Base-by-base conservation (phyloP, 1,284 basidiomycete species). In the Boletus smithii region DNA sequence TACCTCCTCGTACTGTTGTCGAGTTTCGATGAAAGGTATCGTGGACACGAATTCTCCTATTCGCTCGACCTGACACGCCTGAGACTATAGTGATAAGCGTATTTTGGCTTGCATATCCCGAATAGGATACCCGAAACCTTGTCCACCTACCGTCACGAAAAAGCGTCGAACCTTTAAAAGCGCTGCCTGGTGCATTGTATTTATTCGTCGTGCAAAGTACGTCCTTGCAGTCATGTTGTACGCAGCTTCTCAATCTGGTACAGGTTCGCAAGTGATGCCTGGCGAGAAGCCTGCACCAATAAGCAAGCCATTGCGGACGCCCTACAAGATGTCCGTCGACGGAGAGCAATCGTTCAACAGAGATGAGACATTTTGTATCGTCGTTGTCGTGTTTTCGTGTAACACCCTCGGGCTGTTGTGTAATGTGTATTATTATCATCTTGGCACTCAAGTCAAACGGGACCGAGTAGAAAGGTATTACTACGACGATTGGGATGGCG, bases 91-190 rank as follows among this genome's bases (percentile, higher is more conserved):
- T 53, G 88, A 94, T 60, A 76, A 81, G 61, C 85, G 80, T 39
- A 88, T 92, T 22, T 72, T 90, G 44, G 81, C 86, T 30, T 77
- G 83, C 6, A 91, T 94, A 56, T 85, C 90, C 2, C 75, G 76
- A 33, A 85, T 91, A 62, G 91, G 88, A 4, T 91, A 61, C 30
- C 66, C 63, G 1, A 65, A 59, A 38, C 54, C 53, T 77, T 6
- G 60, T 69, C 22, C 58, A 59, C 62, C 73, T 5, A 55, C 72
- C 16, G 51, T 68, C 36, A 46, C 58, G 44, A 67, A 63, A 56
- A 73, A 71, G 52, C 63, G 40, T 39, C 73, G 73, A 11, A 77
- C 74, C 8, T 65, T 93, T 23, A 87, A 81, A 60, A 75, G 73
- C 31, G 74, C 80, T 11, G 86, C 70, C 1, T 64, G 79, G 27